A percentile compares a stretch with the other conserved stretches of the same genome.
These are phyloP conservation scores for Yamadazyma sp. DNA, from an alignment of 805 yeast species.

Conservation along the genomic window DNA sequence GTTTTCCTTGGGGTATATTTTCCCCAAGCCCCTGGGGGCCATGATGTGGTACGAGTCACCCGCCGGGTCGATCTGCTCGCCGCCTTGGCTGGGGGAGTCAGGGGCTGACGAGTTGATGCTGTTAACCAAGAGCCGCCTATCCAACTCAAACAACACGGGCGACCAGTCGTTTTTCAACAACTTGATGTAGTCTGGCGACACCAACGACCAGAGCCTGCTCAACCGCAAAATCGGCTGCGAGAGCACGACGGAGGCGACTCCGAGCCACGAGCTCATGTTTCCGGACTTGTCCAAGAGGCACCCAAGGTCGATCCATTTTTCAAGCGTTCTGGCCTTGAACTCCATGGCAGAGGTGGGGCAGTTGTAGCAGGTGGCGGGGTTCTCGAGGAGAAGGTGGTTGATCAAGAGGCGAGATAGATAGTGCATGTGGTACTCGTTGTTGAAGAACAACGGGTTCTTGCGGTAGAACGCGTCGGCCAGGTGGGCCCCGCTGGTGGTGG, in stretches of 20 bases:
- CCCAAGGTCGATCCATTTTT: constrained; percentile 86
- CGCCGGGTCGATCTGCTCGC: constrained; percentile 2
- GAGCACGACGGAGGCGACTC: constrained; percentile 79
- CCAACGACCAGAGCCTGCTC: constrained; percentile 69
- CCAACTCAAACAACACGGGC: constrained; percentile 86
- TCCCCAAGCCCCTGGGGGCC: constrained; percentile 87
- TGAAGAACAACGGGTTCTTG: constrained; percentile 76
- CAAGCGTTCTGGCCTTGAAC: constrained; percentile 62
- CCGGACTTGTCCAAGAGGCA: constrained; percentile 74
- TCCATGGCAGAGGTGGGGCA: constrained; percentile 26
- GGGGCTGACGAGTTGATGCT: constrained; percentile 14
- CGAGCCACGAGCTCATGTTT: constrained; percentile 93
- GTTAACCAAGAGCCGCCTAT: constrained; percentile 61
- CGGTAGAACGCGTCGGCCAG: constrained; percentile 47
- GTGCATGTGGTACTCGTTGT: constrained; percentile 64
- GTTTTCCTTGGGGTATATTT: constrained; percentile 66
- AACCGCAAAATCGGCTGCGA: constrained; percentile 80
- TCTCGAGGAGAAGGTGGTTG: constrained; percentile 64
- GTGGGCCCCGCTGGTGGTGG: too few relatives aligned
- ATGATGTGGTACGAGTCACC: constrained; percentile 63
- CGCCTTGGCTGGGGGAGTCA: constrained; percentile 7
- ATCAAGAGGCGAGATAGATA: constrained; percentile 71
- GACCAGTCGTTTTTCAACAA: constrained; percentile 83
- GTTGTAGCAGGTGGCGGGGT: constrained; percentile 19
- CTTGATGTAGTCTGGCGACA: constrained; percentile 57